Conservation (phyloP, 208 protist species). For the Trypanosoma scelopori region DNA sequence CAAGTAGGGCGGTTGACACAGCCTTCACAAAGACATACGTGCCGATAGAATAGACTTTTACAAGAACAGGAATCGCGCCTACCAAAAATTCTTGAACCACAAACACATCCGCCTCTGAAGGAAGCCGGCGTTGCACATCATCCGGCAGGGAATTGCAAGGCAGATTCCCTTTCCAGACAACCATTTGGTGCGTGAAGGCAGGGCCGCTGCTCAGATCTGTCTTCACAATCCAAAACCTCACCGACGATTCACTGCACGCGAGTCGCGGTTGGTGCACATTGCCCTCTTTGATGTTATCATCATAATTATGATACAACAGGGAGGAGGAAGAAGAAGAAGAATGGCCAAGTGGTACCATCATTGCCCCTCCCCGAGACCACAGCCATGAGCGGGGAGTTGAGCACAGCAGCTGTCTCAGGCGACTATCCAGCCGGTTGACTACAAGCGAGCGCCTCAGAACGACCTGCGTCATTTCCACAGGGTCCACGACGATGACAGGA, state of each 20-base stretch:
- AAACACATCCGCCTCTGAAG: conserved; percentile 41
- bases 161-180: conserved; percentile 47
- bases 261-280: neutral
- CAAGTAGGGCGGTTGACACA: conserved; percentile 52
- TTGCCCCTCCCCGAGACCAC: conserved; percentile 30
- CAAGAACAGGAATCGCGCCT: conserved; percentile 61
- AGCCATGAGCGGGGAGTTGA: conserved; percentile 61
- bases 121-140: conserved; percentile 39
- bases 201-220: conserved; percentile 74
- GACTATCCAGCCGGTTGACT: conserved; percentile 45
- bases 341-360: conserved; percentile 6
- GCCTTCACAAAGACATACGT: conserved; percentile 54
- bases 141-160: conserved; percentile 13
- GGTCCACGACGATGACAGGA: conserved; percentile 63
- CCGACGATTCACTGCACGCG: conserved; percentile 20
- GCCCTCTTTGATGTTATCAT: neutral
- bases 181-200: conserved; percentile 72
- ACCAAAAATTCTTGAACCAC: conserved; percentile 74
- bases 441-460: conserved; percentile 53
- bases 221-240: conserved; percentile 78
- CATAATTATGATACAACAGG: neutral
- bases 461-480: conserved; percentile 45
- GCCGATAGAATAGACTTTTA: conserved; percentile 86
- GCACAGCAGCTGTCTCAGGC: conserved; percentile 24
- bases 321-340: conserved; percentile 30